Percentiles rank a stretch among this genome's conserved stretches.
Conservation (phyloP, 768 basidiomycete species). For the Phanerochaete sordida region DNA sequence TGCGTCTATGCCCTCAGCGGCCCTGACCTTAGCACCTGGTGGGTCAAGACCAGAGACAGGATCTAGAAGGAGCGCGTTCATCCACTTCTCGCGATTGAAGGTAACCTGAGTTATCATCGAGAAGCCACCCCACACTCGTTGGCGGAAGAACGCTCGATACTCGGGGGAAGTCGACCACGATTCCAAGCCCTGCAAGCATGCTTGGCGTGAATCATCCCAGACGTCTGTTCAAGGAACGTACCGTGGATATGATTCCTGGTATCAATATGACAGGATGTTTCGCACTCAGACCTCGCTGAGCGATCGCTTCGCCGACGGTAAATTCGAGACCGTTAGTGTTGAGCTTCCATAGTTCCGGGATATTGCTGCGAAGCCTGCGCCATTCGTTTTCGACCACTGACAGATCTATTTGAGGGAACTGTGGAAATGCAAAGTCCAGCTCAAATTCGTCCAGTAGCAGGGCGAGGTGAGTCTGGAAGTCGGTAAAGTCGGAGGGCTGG, state of each 20-base stretch:
- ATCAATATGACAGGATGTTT: constrained; percentile 81
- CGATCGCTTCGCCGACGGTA: constrained; percentile 67
- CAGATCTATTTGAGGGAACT: constrained; percentile 62
- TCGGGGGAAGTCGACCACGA: constrained; percentile 91
- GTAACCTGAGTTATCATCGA: constrained; percentile 82
- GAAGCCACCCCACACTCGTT: constrained; percentile 77
- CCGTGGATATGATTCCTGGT: constrained; percentile 88
- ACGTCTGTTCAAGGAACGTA: constrained; percentile 28
- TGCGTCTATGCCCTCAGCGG: constrained; percentile 89
- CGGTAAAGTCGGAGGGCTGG: constrained; percentile 62
- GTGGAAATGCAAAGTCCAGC: constrained; percentile 46
- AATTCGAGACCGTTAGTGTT: constrained; percentile 80
- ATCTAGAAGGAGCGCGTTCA: constrained; percentile 86
- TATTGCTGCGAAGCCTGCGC: constrained; percentile 58
- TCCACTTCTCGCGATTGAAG: constrained; percentile 87
- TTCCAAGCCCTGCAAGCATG: constrained; percentile 61
- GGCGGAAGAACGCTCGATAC: constrained; percentile 87
- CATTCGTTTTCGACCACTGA: constrained; percentile 71
- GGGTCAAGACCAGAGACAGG: constrained; percentile 90
- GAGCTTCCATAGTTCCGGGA: constrained; percentile 82
- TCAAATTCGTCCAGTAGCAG: constrained; percentile 72
- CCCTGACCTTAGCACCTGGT: constrained; percentile 78
- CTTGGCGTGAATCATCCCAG: neutral
- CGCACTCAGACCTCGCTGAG: constrained; percentile 60
- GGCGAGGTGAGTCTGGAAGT: constrained; percentile 64